A percentile compares a stretch with the other conserved stretches of the same genome.
phyloP scores from a whole-genome alignment of 2,329 filamentous ascomycete genomes.

The Trichoderma atrobrunneum region DNA sequence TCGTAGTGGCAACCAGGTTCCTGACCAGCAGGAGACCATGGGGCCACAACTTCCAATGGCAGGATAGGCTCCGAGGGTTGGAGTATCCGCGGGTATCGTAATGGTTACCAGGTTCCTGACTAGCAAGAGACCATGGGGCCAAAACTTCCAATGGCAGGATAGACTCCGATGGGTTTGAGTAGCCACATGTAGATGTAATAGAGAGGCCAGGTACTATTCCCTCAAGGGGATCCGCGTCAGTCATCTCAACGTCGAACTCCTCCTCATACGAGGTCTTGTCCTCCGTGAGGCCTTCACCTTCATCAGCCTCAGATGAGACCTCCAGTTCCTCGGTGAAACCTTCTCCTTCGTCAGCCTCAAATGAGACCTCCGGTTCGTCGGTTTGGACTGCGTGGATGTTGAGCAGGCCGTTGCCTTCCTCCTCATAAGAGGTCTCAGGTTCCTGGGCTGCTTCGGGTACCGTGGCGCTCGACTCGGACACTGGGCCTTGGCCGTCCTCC shows the following conservation, averaged over 20 bases:
- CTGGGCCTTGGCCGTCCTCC: conserved; percentile 6
- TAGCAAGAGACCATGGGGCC: background rate
- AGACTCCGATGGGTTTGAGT: background rate
- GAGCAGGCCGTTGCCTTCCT: conserved; percentile 11
- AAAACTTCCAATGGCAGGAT: conserved; percentile 19
- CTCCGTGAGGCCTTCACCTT: conserved; percentile 10
- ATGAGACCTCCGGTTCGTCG: conserved; percentile 4
- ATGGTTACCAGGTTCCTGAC: background rate
- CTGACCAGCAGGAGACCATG: conserved; percentile 10
- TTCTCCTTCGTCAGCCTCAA: conserved; percentile 6
- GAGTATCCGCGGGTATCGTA: conserved; percentile 12
- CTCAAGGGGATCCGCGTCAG: background rate
- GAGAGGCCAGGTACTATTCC: conserved; percentile 4
- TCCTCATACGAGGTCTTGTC: conserved; percentile 10
- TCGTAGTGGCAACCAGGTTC: background rate
- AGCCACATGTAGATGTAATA: background rate
- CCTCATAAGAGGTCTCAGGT: conserved; percentile 1
- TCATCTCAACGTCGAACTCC: conserved; percentile 13
- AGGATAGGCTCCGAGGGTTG: background rate
- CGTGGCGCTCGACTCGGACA: background rate
- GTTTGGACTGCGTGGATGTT: background rate
- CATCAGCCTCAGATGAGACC: background rate
- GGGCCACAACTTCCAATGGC: conserved; percentile 16
- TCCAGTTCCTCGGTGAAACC: conserved; percentile 2
- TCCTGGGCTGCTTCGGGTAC: conserved; percentile 15